Evolutionary conservation across 768 basidiomycete genomes (phyloP).

Genomic region (Hortiboletus campestris): DNA sequence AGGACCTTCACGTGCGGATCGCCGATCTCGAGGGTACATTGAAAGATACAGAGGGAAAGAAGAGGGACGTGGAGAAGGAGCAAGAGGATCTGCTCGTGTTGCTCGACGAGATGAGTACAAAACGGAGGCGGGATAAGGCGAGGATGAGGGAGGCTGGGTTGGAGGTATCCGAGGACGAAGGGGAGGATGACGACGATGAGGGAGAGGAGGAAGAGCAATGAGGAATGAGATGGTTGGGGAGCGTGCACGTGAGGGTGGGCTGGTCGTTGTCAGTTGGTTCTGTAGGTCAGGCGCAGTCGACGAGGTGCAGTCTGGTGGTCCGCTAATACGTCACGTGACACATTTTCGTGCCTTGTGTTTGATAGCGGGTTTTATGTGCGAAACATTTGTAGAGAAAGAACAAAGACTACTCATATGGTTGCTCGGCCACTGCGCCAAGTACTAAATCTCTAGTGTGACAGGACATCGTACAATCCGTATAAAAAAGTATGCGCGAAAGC

Average conservation of each 20-base stretch:
- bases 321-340: background rate
- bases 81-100: slow-evolving; percentile 94
- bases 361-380: background rate
- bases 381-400: background rate
- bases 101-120: slow-evolving; percentile 86
- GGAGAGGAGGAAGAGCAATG: slow-evolving; percentile 20
- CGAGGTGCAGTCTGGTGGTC: no score
- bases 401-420: background rate
- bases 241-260: no score
- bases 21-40: slow-evolving; percentile 47
- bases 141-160: slow-evolving; percentile 69
- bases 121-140: slow-evolving; percentile 81
- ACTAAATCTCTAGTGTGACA: no score
- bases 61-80: slow-evolving; percentile 88
- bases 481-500: background rate
- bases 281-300: no score
- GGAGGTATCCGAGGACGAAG: slow-evolving; percentile 94
- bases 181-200: slow-evolving; percentile 60
- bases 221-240: background rate
- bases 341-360: background rate
- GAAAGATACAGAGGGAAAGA: slow-evolving; percentile 55
- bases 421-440: no score
- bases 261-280: background rate
- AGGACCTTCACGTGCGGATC: slow-evolving; percentile 47
- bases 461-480: no score